A percentile compares a stretch with the other conserved stretches of the same genome.
phyloP scores from a whole-genome alignment of 1,284 basidiomycete species.

The Erythrobasidium hasegawianum region DNA sequence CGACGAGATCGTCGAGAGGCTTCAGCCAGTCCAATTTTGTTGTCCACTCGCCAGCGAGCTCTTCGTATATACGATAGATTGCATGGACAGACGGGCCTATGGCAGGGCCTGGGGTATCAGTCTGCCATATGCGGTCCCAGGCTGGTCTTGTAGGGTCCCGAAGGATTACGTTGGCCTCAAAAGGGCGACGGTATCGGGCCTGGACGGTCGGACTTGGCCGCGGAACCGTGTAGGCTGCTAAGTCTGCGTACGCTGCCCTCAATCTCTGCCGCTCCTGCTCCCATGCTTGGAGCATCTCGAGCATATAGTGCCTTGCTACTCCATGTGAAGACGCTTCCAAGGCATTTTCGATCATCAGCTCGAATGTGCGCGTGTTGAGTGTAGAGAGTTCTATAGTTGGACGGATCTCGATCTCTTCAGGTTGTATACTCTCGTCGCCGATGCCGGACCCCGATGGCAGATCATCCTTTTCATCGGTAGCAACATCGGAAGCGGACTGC shows the following conservation, averaged over 20 bases:
- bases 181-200: too few species aligned
- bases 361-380: constrained; percentile 17
- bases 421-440: background rate
- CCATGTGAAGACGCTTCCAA: background rate
- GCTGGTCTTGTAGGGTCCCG: too few species aligned
- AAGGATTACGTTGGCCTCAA: too few species aligned
- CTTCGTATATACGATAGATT: constrained; percentile 9
- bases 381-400: background rate
- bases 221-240: background rate
- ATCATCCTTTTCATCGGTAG: background rate
- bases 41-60: background rate
- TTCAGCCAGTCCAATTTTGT: background rate
- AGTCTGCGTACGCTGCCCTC: background rate
- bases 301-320: constrained; percentile 22
- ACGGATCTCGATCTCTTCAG: background rate
- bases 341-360: constrained; percentile 6
- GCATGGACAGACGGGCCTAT: background rate
- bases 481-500: background rate
- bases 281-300: constrained; percentile 10
- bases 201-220: too few species aligned
- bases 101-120: too few species aligned
- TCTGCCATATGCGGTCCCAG: too few species aligned
- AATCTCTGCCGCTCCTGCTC: constrained; percentile 12
- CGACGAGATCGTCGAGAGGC: background rate
- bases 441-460: too few species aligned